Evolutionary conservation across 352 stramenopile species (phyloP).

Genomic region (Phytophthora idaei): DNA sequence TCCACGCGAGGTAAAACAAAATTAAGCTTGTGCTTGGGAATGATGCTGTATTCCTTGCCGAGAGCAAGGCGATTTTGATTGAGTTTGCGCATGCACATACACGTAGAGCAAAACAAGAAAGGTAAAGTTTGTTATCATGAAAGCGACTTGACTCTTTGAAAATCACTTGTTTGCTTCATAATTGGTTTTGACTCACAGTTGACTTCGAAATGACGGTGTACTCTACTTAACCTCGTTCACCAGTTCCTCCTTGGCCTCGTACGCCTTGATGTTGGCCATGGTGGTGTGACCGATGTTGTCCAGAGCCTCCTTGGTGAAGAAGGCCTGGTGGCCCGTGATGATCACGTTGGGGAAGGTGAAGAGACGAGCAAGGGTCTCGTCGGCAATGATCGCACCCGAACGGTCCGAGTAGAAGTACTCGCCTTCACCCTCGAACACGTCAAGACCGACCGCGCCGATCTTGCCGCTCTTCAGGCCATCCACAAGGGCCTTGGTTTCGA

Average conservation of each 20-base stretch:
- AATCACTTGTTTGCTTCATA: no score
- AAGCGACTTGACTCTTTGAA: no score
- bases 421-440: constrained; percentile 89
- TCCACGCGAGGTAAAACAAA: constrained; percentile 57
- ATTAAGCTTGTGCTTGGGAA: constrained; percentile 49
- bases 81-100: no score
- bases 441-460: constrained; percentile 79
- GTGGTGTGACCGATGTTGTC: constrained; percentile 75
- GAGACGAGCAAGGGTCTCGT: constrained; percentile 73
- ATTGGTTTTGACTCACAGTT: no score
- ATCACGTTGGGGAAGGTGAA: constrained; percentile 87
- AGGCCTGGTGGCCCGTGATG: constrained; percentile 82
- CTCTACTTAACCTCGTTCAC: constrained; percentile 64
- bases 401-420: constrained; percentile 84
- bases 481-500: constrained; percentile 86
- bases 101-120: no score
- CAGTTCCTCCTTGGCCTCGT: constrained; percentile 43
- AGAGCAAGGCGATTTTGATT: background rate
- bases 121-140: no score
- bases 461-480: constrained; percentile 79
- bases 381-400: constrained; percentile 66
- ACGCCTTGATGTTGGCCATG: constrained; percentile 78
- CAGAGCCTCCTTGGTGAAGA: constrained; percentile 81
- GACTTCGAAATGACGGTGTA: no score
- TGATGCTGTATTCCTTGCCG: constrained; percentile 46